phyloP scores from a whole-genome alignment of 1,284 basidiomycete species.

The Sporisorium scitamineum region DNA sequence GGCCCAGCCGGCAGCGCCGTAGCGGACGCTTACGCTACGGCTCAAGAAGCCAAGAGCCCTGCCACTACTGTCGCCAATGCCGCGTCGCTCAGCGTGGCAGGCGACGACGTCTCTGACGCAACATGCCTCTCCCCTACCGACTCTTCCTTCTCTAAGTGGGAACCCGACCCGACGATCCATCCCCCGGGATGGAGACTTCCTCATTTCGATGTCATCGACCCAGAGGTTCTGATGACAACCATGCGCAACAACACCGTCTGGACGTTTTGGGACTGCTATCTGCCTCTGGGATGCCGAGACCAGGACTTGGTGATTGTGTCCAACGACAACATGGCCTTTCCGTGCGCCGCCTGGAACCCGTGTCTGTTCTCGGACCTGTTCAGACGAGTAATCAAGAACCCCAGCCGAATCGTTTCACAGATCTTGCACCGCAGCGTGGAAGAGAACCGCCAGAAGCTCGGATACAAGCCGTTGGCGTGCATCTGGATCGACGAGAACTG shows the following conservation, averaged over 20 bases:
- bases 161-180: slow-evolving; percentile 19
- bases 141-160: slow-evolving; percentile 11
- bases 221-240: slow-evolving; percentile 22
- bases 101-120: slow-evolving; percentile 15
- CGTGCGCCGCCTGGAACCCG: slow-evolving; percentile 48
- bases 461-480: slow-evolving; percentile 31
- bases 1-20: neutral
- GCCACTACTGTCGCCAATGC: slow-evolving; percentile 17
- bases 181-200: slow-evolving; percentile 31
- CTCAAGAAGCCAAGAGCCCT: slow-evolving; percentile 18
- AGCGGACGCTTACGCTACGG: slow-evolving; percentile 8
- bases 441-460: slow-evolving; percentile 32
- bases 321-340: slow-evolving; percentile 41
- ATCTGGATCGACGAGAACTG: slow-evolving; percentile 44
- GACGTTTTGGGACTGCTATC: slow-evolving; percentile 54
- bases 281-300: slow-evolving; percentile 44
- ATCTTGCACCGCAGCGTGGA: slow-evolving; percentile 21
- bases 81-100: slow-evolving; percentile 10
- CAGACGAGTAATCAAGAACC: slow-evolving; percentile 27
- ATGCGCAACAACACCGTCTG: slow-evolving; percentile 39
- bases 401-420: slow-evolving; percentile 9
- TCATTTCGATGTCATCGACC: slow-evolving; percentile 34
- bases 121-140: slow-evolving; percentile 8
- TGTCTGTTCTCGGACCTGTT: slow-evolving; percentile 43
- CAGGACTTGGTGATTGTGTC: slow-evolving; percentile 47